Conservation (phyloP, 805 yeast genomes). For the Hermanozyma aechmeae region DNA sequence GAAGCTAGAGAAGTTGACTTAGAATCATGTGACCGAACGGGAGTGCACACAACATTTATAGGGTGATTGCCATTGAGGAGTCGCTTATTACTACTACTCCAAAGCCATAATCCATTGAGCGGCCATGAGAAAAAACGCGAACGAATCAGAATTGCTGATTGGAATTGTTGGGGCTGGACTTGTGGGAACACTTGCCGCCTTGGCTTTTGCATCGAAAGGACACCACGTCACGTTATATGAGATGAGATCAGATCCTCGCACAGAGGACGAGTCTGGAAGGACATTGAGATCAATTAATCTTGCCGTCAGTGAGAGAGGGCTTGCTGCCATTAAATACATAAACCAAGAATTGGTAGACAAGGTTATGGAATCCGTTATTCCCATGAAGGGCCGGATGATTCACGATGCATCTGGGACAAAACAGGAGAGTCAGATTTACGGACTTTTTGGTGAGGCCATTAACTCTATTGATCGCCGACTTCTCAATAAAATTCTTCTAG, state of each 20-base stretch:
- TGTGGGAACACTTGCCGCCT: conserved; percentile 77
- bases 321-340: conserved; percentile 55
- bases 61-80: neutral
- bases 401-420: conserved; percentile 53
- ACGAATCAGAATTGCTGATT: conserved; percentile 5
- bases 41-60: neutral
- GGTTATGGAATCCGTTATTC: conserved; percentile 55
- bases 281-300: conserved; percentile 68
- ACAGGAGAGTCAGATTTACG: conserved; percentile 65
- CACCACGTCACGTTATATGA: conserved; percentile 67
- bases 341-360: conserved; percentile 49
- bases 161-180: conserved; percentile 85
- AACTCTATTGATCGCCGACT: conserved; percentile 75
- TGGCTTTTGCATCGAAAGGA: conserved; percentile 70
- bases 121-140: neutral
- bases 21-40: neutral
- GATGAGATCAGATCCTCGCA: conserved; percentile 58
- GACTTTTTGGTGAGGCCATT: conserved; percentile 72
- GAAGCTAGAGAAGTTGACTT: conserved; percentile 9
- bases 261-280: conserved; percentile 17
- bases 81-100: neutral
- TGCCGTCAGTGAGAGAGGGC: conserved; percentile 83
- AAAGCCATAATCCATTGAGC: neutral
- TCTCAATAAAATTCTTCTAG: conserved; percentile 55
- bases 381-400: conserved; percentile 87